Conservation (phyloP, 176 grass and related monocot species). For the Musa acuminata region DNA sequence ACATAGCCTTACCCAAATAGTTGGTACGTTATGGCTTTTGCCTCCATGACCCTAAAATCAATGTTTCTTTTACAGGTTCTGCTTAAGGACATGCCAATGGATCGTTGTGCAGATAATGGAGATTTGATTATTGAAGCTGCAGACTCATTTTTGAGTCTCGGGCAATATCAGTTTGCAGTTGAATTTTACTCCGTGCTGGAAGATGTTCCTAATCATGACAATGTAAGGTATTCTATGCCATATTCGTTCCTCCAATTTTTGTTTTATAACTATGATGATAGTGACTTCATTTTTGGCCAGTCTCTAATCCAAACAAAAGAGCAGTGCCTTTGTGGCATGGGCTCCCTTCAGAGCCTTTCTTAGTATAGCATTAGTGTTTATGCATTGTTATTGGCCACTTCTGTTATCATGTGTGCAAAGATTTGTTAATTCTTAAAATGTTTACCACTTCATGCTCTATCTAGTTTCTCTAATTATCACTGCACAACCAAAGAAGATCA, state of each 20-base stretch:
- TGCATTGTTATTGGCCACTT: too few relatives aligned
- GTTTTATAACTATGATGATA: neutral
- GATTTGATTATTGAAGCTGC: conserved; percentile 52
- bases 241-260: neutral
- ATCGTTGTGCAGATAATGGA: conserved; percentile 39
- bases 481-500: too few relatives aligned
- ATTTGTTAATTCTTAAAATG: too few relatives aligned
- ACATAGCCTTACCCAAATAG: too few relatives aligned
- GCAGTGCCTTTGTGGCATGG: too few relatives aligned
- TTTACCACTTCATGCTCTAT: too few relatives aligned
- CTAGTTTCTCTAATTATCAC: too few relatives aligned
- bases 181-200: conserved; percentile 66
- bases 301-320: neutral
- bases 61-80: conserved; percentile 33
- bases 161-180: conserved; percentile 56
- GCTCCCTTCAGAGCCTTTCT: too few relatives aligned
- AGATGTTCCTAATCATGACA: conserved; percentile 32
- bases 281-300: neutral
- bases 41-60: too few relatives aligned
- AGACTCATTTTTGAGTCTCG: conserved; percentile 44
- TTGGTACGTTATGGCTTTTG: too few relatives aligned
- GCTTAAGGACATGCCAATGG: conserved; percentile 41
- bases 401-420: too few relatives aligned
- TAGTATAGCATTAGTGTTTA: too few relatives aligned
- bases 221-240: conserved; percentile 39